phyloP scores from a whole-genome alignment of 169 alveolate species.

The Eimeria falciformis region DNA sequence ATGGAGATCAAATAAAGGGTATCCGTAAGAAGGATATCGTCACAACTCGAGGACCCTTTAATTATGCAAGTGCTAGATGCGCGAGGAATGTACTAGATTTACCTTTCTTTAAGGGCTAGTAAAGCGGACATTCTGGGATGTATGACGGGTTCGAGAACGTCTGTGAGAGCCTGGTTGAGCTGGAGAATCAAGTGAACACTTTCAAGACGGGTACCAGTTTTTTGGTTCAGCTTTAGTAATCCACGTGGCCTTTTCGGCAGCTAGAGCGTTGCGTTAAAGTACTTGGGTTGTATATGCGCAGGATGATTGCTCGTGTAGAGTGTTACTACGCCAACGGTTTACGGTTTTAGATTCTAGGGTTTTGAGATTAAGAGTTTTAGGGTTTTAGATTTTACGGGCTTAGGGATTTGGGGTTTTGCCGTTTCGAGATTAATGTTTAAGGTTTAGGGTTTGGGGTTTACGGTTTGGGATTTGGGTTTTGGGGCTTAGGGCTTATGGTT shows the following conservation, averaged over 20 bases:
- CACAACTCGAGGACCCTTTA: too few species aligned
- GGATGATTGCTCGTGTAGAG: neutral
- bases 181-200: conserved; percentile 4
- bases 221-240: neutral
- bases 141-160: too few species aligned
- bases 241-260: neutral
- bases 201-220: neutral
- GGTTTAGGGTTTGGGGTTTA: conserved; percentile 35
- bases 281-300: conserved; percentile 27
- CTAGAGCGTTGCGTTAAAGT: neutral
- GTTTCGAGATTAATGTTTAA: neutral
- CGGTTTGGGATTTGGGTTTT: conserved; percentile 1
- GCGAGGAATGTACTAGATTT: too few species aligned
- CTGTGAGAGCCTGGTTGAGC: neutral
- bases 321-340: neutral
- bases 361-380: conserved; percentile 4
- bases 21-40: too few species aligned
- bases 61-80: too few species aligned
- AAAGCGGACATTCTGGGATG: too few species aligned
- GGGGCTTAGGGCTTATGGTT: neutral
- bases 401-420: neutral
- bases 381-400: neutral
- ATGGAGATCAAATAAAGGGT: too few species aligned
- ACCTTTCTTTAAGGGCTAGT: too few species aligned
- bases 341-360: neutral